Percentiles rank a stretch among this genome's conserved stretches.
Conservation (phyloP, 768 basidiomycete genomes). For the Leccinum subtestaceum region DNA sequence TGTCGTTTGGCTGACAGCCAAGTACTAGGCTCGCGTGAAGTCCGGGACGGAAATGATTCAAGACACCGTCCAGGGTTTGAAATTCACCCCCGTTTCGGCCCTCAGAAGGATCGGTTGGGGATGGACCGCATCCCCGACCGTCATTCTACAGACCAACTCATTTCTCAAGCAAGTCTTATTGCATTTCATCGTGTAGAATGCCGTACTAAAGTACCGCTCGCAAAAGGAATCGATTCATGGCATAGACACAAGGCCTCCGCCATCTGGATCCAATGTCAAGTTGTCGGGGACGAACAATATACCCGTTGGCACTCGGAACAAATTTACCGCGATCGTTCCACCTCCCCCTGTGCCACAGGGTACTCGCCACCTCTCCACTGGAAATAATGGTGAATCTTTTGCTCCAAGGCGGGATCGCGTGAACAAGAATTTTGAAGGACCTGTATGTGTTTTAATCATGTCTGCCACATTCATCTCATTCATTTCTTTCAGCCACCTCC, state of each 20-base stretch:
- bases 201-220: not conserved
- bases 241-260: slow-evolving; percentile 13
- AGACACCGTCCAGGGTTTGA: slow-evolving; percentile 20
- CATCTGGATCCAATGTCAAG: slow-evolving; percentile 20
- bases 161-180: slow-evolving; percentile 18
- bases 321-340: slow-evolving; percentile 14
- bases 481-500: slow-evolving; percentile 13
- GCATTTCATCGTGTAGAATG: not conserved
- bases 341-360: not conserved
- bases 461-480: slow-evolving; percentile 7
- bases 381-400: slow-evolving; percentile 21
- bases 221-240: slow-evolving; percentile 23
- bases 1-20: not conserved
- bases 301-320: slow-evolving; percentile 30
- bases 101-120: slow-evolving; percentile 16
- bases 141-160: slow-evolving; percentile 14
- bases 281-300: slow-evolving; percentile 34
- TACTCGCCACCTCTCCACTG: slow-evolving; percentile 9
- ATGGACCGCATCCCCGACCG: slow-evolving; percentile 14
- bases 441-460: slow-evolving; percentile 13
- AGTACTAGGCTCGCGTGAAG: slow-evolving; percentile 18
- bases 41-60: slow-evolving; percentile 16
- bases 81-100: slow-evolving; percentile 12
- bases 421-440: slow-evolving; percentile 21
- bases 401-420: slow-evolving; percentile 16